These are phyloP conservation scores for Mrakia frigida DNA, from an alignment of 768 basidiomycete genomes.

Conservation along the genomic window DNA sequence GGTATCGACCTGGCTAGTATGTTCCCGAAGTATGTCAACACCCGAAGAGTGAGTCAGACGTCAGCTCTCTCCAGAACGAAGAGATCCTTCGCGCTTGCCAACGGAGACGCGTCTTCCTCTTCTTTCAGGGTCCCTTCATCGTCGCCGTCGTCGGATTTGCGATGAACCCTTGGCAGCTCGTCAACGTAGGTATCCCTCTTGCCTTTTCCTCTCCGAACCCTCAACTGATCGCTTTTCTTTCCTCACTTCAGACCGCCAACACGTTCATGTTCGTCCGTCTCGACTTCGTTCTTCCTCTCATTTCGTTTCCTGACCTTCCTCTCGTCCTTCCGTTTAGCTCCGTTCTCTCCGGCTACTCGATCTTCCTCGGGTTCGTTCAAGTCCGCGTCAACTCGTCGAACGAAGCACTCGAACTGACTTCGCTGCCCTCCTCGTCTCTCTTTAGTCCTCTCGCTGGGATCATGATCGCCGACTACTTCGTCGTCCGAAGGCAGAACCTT, in stretches of 20 bases:
- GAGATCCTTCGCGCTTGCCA: too few relatives aligned
- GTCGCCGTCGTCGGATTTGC: conserved; percentile 37
- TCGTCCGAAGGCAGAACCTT: conserved; percentile 15
- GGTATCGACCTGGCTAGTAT: conserved; percentile 36
- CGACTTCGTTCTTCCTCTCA: not conserved
- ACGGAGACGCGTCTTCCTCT: not conserved
- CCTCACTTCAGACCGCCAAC: conserved; percentile 32
- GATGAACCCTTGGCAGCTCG: conserved; percentile 38
- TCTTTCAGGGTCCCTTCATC: conserved; percentile 29
- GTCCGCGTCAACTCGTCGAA: conserved; percentile 3
- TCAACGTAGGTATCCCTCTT: conserved; percentile 19
- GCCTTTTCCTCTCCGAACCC: not conserved
- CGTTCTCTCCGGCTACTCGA: conserved; percentile 36
- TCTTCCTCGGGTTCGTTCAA: conserved; percentile 35
- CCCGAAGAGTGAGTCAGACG: not conserved
- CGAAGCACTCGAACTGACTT: not conserved
- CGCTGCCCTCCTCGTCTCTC: conserved; percentile 30
- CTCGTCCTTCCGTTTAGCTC: not conserved
- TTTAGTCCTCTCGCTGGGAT: conserved; percentile 23
- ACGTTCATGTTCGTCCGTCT: conserved; percentile 32
- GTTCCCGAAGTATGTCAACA: conserved; percentile 25
- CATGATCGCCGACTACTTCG: conserved; percentile 32
- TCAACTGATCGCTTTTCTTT: not conserved
- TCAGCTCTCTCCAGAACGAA: not conserved
- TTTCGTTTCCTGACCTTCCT: not conserved